Base-by-base conservation (phyloP, 2,329 filamentous ascomycete species). In the Nothomitra cinnamomea region DNA sequence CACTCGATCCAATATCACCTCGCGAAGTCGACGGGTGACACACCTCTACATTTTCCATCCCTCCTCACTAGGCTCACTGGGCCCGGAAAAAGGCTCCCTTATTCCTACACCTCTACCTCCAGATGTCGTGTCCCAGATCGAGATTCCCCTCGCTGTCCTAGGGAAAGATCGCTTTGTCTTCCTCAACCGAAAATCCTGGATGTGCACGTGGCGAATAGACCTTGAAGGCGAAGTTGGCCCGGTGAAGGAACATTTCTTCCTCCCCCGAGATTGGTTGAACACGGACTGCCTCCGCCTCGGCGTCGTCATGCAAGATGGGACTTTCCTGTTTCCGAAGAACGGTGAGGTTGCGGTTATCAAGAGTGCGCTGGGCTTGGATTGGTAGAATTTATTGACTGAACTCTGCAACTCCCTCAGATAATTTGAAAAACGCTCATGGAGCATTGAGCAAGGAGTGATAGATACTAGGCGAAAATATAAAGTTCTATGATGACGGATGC, bases 221-320 rank as follows among this genome's bases (percentile, higher is more conserved):
- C 2, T 5, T 6, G 21, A 12, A 8, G 28, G 5, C 10, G 28
- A 19, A n/a, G 12, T n/a, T 1, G 17, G 19, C 36, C 12, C 21
- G 13, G 13, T 51, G 6, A 22, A 17, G 17, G 17, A 15, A 45
- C 58, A 64, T 51, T 63, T 61, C 53, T 63, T 63, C 54, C 51
- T 64, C 21, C 62, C 61, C 2, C 56, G 57, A 21, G 61, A 64
- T 55, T 65, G 63, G 63, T 50, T 64, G 6, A 58, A 58, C 38
- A 47, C 56, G 41, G 59, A 60, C 7, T 51, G 52, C 17, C 48
- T 63, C 25, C 47, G 58, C 17, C 51, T 63, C 42, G 53, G 59
- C 12, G 54, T 36, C 21, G 32, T 64, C 36, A 57, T 55, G 10
- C 22, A 48, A 1, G 55, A 60, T 21, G 61, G 60, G 4, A 56